A percentile compares a stretch with the other conserved stretches of the same genome.
phyloP scores from a whole-genome alignment of 192 early-diverging fungal species.

The Coemansia brasiliensis region DNA sequence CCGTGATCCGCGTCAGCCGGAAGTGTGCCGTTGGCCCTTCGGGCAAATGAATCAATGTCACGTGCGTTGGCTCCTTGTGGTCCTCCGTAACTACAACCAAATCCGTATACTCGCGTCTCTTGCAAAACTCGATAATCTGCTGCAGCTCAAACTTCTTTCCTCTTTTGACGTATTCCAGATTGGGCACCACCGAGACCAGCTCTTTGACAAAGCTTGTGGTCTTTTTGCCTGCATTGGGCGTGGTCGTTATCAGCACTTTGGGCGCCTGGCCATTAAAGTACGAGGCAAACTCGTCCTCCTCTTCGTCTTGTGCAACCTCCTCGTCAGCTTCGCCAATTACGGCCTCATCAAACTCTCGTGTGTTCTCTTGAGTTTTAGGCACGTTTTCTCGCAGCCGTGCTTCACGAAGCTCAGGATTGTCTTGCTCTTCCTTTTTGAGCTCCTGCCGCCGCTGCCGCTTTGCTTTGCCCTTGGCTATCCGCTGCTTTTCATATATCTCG shows the following conservation, averaged over 20 bases:
- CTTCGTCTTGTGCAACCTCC: slow-evolving; percentile 82
- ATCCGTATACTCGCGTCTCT: slow-evolving; percentile 89
- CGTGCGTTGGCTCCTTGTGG: slow-evolving; percentile 81
- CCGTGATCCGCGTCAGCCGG: slow-evolving; percentile 80
- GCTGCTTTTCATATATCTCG: slow-evolving; percentile 73
- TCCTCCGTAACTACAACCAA: slow-evolving; percentile 93
- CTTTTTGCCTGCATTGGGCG: slow-evolving; percentile 48
- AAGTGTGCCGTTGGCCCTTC: slow-evolving; percentile 97
- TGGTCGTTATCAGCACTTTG: slow-evolving; percentile 92
- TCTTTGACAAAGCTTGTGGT: slow-evolving; percentile 88
- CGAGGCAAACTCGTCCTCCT: slow-evolving; percentile 79
- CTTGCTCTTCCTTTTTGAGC: slow-evolving; percentile 75
- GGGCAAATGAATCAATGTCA: slow-evolving; percentile 94
- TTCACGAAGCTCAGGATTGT: slow-evolving; percentile 83
- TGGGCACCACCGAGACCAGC: slow-evolving; percentile 86
- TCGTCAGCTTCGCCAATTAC: slow-evolving; percentile 74
- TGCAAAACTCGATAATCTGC: slow-evolving; percentile 88
- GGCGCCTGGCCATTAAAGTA: slow-evolving; percentile 88
- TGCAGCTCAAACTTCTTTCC: slow-evolving; percentile 84
- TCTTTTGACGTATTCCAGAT: slow-evolving; percentile 85
- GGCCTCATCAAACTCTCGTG: slow-evolving; percentile 90
- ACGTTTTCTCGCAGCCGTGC: slow-evolving; percentile 85
- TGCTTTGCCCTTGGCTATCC: slow-evolving; percentile 68
- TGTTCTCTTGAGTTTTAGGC: slow-evolving; percentile 89
- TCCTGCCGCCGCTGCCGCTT: slow-evolving; percentile 75